These are phyloP conservation scores for Nannochloropsis gaditana DNA, from an alignment of 108 stramenopile genomes.

Conservation along the genomic window DNA sequence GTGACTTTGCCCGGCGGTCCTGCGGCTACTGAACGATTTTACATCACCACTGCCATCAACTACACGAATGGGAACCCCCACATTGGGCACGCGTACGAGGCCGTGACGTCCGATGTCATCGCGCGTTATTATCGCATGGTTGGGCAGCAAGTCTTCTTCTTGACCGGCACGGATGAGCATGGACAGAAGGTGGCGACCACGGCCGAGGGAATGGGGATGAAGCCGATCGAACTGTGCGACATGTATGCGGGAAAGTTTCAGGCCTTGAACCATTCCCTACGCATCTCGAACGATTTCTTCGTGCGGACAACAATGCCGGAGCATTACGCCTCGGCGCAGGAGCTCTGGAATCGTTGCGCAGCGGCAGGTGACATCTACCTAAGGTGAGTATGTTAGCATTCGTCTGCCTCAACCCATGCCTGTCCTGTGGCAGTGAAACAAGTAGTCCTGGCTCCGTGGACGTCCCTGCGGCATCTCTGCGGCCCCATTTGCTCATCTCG, in stretches of 20 bases:
- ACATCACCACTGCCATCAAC: constrained; percentile 98
- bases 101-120: constrained; percentile 80
- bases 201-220: constrained; percentile 67
- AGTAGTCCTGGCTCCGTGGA: too few species aligned
- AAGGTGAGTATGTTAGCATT: constrained; percentile 2
- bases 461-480: too few species aligned
- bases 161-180: constrained; percentile 96
- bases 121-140: constrained; percentile 73
- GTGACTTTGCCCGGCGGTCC: constrained; percentile 12
- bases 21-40: constrained; percentile 55
- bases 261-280: constrained; percentile 75
- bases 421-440: too few species aligned
- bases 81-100: constrained; percentile 98
- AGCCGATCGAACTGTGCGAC: constrained; percentile 86
- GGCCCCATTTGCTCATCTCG: not conserved
- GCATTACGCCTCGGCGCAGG: constrained; percentile 74
- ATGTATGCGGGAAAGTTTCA: constrained; percentile 64
- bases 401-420: too few species aligned
- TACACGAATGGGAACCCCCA: constrained; percentile 96
- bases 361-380: constrained; percentile 84
- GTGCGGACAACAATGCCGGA: constrained; percentile 82
- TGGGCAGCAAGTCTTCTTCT: constrained; percentile 64
- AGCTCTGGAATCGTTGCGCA: constrained; percentile 78
- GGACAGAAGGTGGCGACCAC: constrained; percentile 96
- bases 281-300: constrained; percentile 87